These are phyloP conservation scores for Stephanodiscus minutulus DNA, from an alignment of 108 stramenopile genomes.

Conservation along the genomic window DNA sequence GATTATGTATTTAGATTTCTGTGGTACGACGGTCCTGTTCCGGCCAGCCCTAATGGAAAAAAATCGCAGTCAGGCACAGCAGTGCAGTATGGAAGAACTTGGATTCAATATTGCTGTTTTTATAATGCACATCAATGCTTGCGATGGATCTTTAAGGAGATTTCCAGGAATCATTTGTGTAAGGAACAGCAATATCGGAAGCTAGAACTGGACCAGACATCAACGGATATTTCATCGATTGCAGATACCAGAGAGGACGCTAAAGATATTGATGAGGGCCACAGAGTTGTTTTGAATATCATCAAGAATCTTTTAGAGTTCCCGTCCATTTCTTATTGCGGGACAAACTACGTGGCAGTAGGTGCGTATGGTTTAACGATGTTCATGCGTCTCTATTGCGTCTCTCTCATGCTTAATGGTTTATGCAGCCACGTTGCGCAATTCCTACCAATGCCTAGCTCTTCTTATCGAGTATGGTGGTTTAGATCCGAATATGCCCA, in stretches of 20 bases:
- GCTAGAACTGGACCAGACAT: neutral
- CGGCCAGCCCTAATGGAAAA: neutral
- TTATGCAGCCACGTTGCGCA: conserved; percentile 33
- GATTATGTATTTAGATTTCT: conserved; percentile 43
- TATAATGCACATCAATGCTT: conserved; percentile 42
- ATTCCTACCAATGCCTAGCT: conserved; percentile 29
- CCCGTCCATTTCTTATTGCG: conserved; percentile 34
- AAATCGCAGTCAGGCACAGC: neutral
- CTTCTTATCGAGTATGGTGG: conserved; percentile 34
- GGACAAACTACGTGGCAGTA: conserved; percentile 32
- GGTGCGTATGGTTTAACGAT: conserved; percentile 10
- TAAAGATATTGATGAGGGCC: conserved; percentile 8
- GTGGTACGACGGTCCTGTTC: conserved; percentile 46
- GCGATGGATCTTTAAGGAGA: conserved; percentile 37
- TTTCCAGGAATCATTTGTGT: conserved; percentile 21
- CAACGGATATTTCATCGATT: neutral
- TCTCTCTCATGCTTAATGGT: neutral
- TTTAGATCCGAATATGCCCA: conserved; percentile 32
- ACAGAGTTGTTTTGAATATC: conserved; percentile 1
- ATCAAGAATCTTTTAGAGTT: conserved; percentile 33
- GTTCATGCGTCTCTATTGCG: neutral
- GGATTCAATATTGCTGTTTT: conserved; percentile 45
- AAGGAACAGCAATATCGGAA: conserved; percentile 11
- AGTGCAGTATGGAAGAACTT: conserved; percentile 28
- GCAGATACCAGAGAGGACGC: neutral